Evolutionary conservation across 768 basidiomycete genomes (phyloP), one percentile per base, ranked within the genome.

Genomic region (Termitomyces sp.): DNA sequence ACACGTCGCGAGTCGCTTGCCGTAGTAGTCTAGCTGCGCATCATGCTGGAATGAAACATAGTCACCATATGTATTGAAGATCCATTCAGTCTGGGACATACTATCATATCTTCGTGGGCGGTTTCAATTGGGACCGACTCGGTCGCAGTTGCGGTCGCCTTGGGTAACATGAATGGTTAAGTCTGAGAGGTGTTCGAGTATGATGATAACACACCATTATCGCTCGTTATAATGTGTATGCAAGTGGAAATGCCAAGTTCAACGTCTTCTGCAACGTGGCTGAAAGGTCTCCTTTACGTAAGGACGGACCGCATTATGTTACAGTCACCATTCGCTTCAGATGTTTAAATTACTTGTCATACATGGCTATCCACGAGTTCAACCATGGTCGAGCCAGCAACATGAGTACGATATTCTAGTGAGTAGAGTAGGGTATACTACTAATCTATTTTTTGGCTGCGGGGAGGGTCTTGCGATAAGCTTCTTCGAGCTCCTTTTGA

Each of bases 101-200:
- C 96, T 61, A 98, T 98, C 93, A 98, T 97, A 72, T 98, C 97
- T 70, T 96, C 93, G 69, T 99, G 96, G 15, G 88, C 85, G 1
- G 96, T 98, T 72, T 99, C 96, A 47, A 99, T 88, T 53, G 84
- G 89, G 55, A 89, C 80, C 19, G 88, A 86, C 60, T 89, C 87
- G 26, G 82, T 80, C 19, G 75, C 77, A 49, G 75, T 77, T 53
- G 81, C 76, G 48, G 79, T 71, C 50, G 80, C 75, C 80, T 80
- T 56, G 3, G 1, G 53, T 4, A 26, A 12, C 17, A 12, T 17
- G 5, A 2, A 30, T 30, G n/a, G 17, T 21, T 41, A 2, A 34
- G 34, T 41, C 32, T 14, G 40, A n/a, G 24, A 19, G 21, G 11
- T 10, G 7, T 22, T 11, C 26, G 12, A 30, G 28, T 26, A 26